phyloP scores from a whole-genome alignment of 192 early-diverging fungal genomes.

The Martensiomyces pterosporus region DNA sequence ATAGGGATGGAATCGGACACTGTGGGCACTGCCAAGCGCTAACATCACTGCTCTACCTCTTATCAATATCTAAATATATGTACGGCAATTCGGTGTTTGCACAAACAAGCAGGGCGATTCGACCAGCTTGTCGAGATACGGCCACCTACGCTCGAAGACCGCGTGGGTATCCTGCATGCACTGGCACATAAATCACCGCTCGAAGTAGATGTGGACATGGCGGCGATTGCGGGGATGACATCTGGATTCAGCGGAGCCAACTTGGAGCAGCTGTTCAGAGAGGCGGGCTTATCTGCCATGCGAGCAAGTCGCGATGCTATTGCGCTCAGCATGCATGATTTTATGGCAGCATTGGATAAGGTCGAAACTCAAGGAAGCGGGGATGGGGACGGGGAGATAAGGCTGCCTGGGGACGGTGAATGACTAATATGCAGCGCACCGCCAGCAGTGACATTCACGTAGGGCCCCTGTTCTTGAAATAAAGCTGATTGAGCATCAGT shows the following conservation, averaged over 20 bases:
- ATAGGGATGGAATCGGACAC: too few species aligned
- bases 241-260: slow-evolving; percentile 33
- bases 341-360: slow-evolving; percentile 10
- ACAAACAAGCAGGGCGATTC: slow-evolving; percentile 84
- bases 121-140: slow-evolving; percentile 77
- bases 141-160: slow-evolving; percentile 56
- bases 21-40: too few species aligned
- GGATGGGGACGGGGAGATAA: too few species aligned
- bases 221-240: slow-evolving; percentile 18
- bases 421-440: too few species aligned
- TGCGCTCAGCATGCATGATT: slow-evolving; percentile 17
- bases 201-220: slow-evolving; percentile 48
- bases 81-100: too few species aligned
- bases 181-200: slow-evolving; percentile 61
- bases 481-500: too few species aligned
- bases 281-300: slow-evolving; percentile 40
- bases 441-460: too few species aligned
- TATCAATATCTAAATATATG: too few species aligned
- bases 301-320: slow-evolving; percentile 7
- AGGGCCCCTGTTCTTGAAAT: too few species aligned
- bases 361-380: too few species aligned
- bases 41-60: too few species aligned
- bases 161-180: slow-evolving; percentile 65
- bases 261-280: slow-evolving; percentile 41
- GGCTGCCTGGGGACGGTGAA: too few species aligned